phyloP scores from a whole-genome alignment of 176 grass and related monocot species.

The Oryza brachyantha region DNA sequence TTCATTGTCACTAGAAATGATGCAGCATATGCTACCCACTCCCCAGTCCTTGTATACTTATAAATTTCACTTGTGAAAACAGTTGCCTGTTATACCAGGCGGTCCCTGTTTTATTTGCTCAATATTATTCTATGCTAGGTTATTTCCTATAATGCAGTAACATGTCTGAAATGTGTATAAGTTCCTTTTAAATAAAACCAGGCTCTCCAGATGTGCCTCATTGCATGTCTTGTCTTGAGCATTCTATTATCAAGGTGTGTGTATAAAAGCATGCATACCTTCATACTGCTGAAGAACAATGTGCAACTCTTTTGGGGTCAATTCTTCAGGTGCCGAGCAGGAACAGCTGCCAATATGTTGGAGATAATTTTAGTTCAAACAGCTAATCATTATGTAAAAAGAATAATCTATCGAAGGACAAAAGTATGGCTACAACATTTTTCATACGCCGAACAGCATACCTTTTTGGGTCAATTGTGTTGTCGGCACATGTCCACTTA shows the following conservation, averaged over 20 bases:
- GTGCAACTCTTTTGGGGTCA: conserved; percentile 85
- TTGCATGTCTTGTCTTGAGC: neutral
- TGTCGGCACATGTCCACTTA: conserved; percentile 83
- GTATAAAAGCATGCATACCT: conserved; percentile 49
- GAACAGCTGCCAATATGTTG: conserved; percentile 56
- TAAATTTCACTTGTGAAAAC: neutral
- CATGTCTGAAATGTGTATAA: neutral
- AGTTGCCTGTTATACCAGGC: neutral
- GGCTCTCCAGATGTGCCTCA: neutral
- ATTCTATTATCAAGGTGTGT: neutral
- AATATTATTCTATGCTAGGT: neutral
- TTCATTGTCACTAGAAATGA: neutral
- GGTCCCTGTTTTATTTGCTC: neutral
- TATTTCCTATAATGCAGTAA: neutral
- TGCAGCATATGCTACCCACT: neutral
- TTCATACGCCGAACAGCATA: conserved; percentile 18
- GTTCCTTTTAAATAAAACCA: neutral
- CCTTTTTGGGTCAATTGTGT: conserved; percentile 74
- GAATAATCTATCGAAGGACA: neutral
- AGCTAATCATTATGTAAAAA: neutral
- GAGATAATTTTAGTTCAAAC: conserved; percentile 13
- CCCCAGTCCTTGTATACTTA: neutral
- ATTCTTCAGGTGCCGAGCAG: conserved; percentile 74
- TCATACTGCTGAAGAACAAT: conserved; percentile 84
- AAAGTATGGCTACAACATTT: neutral